Conservation (phyloP, 805 yeast genomes). For the Danielia reshetovae region DNA sequence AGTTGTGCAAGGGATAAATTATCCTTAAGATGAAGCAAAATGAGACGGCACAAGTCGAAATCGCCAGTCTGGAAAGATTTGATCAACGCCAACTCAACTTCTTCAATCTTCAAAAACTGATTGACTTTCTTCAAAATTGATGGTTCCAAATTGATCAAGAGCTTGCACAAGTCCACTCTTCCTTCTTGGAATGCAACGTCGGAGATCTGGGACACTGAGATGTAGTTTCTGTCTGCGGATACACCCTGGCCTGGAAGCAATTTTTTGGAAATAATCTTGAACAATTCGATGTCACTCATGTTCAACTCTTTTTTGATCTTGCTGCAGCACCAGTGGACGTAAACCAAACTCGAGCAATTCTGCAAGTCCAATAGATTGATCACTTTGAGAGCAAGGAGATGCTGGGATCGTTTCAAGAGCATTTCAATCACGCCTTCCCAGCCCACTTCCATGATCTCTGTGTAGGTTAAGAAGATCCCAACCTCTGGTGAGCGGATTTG, state of each 20-base stretch:
- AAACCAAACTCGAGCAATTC: conserved; percentile 41
- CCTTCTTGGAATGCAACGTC: conserved; percentile 79
- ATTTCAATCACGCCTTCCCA: conserved; percentile 52
- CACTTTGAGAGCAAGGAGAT: conserved; percentile 60
- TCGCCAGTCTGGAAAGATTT: conserved; percentile 62
- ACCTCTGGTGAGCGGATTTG: conserved; percentile 58
- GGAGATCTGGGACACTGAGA: conserved; percentile 57
- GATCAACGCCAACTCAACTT: conserved; percentile 61
- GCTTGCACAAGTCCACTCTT: conserved; percentile 60
- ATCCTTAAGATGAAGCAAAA: conserved; percentile 51
- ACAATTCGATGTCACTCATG: conserved; percentile 57
- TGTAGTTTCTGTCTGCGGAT: conserved; percentile 24
- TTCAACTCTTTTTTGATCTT: conserved; percentile 56
- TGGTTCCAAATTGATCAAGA: conserved; percentile 67
- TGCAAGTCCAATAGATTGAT: conserved; percentile 46
- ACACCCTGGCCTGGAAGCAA: conserved; percentile 25
- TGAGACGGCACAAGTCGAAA: conserved; percentile 55
- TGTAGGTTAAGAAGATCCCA: conserved; percentile 65
- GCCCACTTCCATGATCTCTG: conserved; percentile 49
- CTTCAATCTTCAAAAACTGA: conserved; percentile 66
- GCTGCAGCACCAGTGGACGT: conserved; percentile 75
- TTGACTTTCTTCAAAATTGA: conserved; percentile 53
- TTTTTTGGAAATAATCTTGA: conserved; percentile 44
- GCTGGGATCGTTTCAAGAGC: conserved; percentile 55
- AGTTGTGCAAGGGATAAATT: conserved; percentile 63